Evolutionary conservation across 2,329 filamentous ascomycete species (phyloP).

Genomic region (Exophiala lecanii-corni): DNA sequence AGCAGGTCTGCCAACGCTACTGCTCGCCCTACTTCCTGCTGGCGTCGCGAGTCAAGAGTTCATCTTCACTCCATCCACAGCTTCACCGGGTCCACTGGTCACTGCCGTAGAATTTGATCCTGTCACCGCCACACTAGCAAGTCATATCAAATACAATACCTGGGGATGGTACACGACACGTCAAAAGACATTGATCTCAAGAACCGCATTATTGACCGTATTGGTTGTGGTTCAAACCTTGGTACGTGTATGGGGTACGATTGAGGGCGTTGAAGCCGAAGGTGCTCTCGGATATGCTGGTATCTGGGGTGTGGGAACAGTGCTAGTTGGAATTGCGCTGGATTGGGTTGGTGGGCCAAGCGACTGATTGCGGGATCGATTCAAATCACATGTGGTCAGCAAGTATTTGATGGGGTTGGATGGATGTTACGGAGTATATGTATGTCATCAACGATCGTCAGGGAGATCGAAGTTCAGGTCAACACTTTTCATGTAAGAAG

Average conservation of each 20-base stretch:
- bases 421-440: too few relatives aligned
- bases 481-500: too few relatives aligned
- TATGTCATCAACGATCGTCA: too few relatives aligned
- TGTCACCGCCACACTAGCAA: constrained; percentile 57
- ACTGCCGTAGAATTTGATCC: constrained; percentile 53
- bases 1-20: constrained; percentile 43
- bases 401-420: not conserved
- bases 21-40: constrained; percentile 58
- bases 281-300: constrained; percentile 70
- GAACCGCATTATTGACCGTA: constrained; percentile 52
- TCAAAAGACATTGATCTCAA: constrained; percentile 59
- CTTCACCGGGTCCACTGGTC: constrained; percentile 36
- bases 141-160: constrained; percentile 56
- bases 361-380: constrained; percentile 20
- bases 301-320: constrained; percentile 67
- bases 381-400: too few relatives aligned
- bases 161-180: constrained; percentile 61
- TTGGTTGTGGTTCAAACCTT: constrained; percentile 53
- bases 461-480: too few relatives aligned
- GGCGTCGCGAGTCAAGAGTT: constrained; percentile 70
- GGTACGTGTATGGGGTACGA: constrained; percentile 60
- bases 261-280: constrained; percentile 63
- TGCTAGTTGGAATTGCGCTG: constrained; percentile 56
- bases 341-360: constrained; percentile 45
- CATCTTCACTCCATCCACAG: constrained; percentile 61